Evolutionary conservation across 371 early-diverging fungal species (phyloP), one percentile per base, ranked within the genome.

Genomic region (Fennellomyces sp.): DNA sequence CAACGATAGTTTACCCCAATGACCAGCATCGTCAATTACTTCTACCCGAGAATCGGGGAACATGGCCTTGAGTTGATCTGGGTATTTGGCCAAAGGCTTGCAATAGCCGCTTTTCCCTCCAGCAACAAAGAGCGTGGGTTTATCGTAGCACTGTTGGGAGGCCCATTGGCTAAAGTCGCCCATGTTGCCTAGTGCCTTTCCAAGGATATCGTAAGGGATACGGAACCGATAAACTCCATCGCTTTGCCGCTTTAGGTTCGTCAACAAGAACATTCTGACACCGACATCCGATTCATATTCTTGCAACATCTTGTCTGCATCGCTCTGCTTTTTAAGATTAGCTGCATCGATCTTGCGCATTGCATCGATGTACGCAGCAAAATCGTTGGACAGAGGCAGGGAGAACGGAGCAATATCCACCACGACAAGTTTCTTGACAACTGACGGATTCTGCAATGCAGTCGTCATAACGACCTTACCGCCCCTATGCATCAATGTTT

Each of bases 1-100:
- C 15, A 7, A n/a, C n/a, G n/a, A n/a, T n/a, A n/a, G n/a, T n/a
- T 78, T 85, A 93, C 93, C 91, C 94, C 96, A 95, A 65, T 95
- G 96, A 1, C 94, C 94, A 11, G 94, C 81, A 36, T 56, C 65
- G 21, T 91, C 86, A 6, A 95, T 63, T 39, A 81, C 75, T 23
- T 76, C 75, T 28, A 94, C 55, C 29, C 74, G 60, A 11, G 87
- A 75, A 29, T 87, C 68, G 0, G 93, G 91, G 63, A 95, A 95
- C 55, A 82, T 76, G 13, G 51, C 33, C 28, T 70, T 51, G 52
- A 96, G 88, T 21, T 68, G 57, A 11, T 76, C 75, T 21, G 74
- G 64, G 5, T 75, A 64, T 21, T 74, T 62, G 17, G 54, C 33
- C 30, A 79, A 63, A 0, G 84, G 87, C 23, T 69, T 69, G 21